Percentiles rank a stretch among this genome's conserved stretches.
Conservation (phyloP, 176 grass and related monocot species). For the Leersia perrieri region DNA sequence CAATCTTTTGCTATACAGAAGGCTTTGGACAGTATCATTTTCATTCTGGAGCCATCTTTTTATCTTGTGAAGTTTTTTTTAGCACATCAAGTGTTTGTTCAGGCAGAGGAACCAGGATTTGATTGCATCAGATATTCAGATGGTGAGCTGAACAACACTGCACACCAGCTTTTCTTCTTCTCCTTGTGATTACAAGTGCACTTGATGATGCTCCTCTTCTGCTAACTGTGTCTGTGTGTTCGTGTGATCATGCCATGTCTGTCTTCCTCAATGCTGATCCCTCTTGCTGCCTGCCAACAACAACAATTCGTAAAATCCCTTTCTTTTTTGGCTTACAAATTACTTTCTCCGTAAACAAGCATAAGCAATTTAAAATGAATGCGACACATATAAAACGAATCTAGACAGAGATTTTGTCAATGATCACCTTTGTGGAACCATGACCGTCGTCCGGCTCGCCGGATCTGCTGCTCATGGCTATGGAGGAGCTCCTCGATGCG, state of each 20-base stretch:
- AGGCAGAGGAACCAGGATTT: conserved; percentile 13
- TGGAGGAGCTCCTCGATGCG: conserved; percentile 78
- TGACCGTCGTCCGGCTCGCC: conserved; percentile 49
- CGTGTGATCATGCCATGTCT: conserved; percentile 8
- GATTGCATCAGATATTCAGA: neutral
- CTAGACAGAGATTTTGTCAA: no score
- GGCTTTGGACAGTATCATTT: neutral
- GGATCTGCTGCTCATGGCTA: conserved; percentile 71
- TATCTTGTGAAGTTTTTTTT: neutral
- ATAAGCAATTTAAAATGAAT: no score
- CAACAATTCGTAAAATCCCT: neutral
- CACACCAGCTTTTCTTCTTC: neutral
- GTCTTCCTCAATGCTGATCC: conserved; percentile 32
- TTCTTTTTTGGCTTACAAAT: no score
- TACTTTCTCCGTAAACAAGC: no score
- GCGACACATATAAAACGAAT: no score
- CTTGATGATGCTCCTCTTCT: neutral
- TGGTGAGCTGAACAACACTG: conserved; percentile 4
- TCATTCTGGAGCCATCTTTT: neutral
- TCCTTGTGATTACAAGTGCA: neutral
- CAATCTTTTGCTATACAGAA: conserved; percentile 17
- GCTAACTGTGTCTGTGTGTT: neutral
- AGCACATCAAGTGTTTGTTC: conserved; percentile 14
- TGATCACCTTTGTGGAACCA: conserved; percentile 75
- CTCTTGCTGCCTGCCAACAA: conserved; percentile 35